Conservation (phyloP, 352 stramenopile genomes). For the Globisporangium alternatum region DNA sequence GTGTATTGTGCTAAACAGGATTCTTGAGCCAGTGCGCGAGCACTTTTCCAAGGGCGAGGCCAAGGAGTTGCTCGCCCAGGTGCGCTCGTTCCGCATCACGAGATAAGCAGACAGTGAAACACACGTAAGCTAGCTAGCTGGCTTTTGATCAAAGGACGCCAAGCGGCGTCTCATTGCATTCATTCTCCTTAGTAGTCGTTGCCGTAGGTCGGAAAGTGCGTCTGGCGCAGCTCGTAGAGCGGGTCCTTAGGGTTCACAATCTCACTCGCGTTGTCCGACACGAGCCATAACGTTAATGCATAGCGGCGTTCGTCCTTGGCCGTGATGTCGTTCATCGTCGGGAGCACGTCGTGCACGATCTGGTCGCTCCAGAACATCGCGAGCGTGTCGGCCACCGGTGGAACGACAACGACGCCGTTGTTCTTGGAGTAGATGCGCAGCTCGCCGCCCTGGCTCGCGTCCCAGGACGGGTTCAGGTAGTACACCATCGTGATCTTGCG, state of each 20-base stretch:
- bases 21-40: slow-evolving; percentile 95
- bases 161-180: neutral
- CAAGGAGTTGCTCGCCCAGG: slow-evolving; percentile 94
- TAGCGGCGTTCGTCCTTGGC: slow-evolving; percentile 39
- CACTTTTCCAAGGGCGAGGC: slow-evolving; percentile 96
- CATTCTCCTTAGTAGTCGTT: slow-evolving; percentile 14
- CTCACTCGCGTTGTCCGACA: slow-evolving; percentile 40
- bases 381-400: slow-evolving; percentile 68
- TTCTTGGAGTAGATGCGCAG: slow-evolving; percentile 46
- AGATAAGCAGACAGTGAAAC: slow-evolving; percentile 44
- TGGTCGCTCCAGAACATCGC: slow-evolving; percentile 88
- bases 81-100: slow-evolving; percentile 96
- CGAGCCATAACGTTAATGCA: slow-evolving; percentile 89
- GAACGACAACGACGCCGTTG: slow-evolving; percentile 43
- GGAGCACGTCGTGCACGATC: slow-evolving; percentile 82
- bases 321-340: slow-evolving; percentile 40
- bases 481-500: slow-evolving; percentile 73
- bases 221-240: slow-evolving; percentile 31
- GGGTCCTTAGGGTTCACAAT: slow-evolving; percentile 43
- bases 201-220: slow-evolving; percentile 32
- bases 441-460: slow-evolving; percentile 43
- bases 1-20: slow-evolving; percentile 36
- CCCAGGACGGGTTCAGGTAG: slow-evolving; percentile 74
- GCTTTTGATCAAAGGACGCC: neutral
- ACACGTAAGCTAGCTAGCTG: neutral